Evolutionary conservation across 2,329 filamentous ascomycete genomes (phyloP).

Genomic region (Penicillium sumatraense): DNA sequence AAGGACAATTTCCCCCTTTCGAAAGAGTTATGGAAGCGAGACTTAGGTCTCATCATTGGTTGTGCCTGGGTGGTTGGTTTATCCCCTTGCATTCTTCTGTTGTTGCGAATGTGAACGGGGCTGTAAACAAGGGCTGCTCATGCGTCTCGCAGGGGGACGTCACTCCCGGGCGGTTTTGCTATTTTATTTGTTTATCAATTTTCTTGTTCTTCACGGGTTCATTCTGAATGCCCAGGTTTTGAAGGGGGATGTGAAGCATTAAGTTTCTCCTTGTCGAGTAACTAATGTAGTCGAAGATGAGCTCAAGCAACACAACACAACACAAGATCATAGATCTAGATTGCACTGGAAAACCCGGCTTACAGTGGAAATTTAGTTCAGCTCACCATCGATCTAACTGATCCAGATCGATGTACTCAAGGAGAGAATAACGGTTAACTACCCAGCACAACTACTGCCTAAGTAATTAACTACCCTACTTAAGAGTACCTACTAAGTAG

Average conservation of each 20-base stretch:
- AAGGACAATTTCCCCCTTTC: constrained; percentile 7
- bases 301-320: no score
- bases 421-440: no score
- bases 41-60: constrained; percentile 15
- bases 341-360: no score
- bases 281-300: no score
- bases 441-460: no score
- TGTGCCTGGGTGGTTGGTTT: constrained; percentile 6
- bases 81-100: constrained; percentile 29
- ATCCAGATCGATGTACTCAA: no score
- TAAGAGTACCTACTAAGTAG: no score
- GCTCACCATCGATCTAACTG: no score
- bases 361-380: no score
- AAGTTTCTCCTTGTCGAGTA: no score
- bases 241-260: not conserved
- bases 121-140: constrained; percentile 19
- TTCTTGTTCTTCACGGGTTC: not conserved
- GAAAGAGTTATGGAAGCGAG: constrained; percentile 12
- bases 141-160: not conserved
- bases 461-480: no score
- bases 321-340: no score
- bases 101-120: constrained; percentile 21
- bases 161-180: not conserved
- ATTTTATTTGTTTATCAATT: not conserved
- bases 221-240: not conserved